Evolutionary conservation across 345 rosid genomes (phyloP), one percentile per base, ranked within the genome.

Genomic region (Salix caprea): DNA sequence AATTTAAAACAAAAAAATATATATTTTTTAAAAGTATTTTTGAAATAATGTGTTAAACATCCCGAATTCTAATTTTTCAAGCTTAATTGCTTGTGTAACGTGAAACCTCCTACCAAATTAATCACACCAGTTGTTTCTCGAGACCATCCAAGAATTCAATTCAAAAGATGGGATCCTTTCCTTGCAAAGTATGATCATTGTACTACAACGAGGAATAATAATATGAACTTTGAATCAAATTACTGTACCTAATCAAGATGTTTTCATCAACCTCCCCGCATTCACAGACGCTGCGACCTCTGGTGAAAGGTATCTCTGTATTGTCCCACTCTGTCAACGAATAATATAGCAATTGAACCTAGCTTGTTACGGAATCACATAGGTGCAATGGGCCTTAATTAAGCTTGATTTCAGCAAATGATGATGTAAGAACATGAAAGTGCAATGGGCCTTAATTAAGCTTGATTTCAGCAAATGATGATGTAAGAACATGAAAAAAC

Each of bases 1-100:
- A 30, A 30, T 30, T 30, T 30, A 30, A 30, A 30, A 30, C 4
- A 26, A 26, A 26, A 26, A 26, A 26, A 26, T n/a, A 26, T 28
- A 28, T 2, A 2, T 28, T 28, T 28, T 28, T 28, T 2, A 28
- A 28, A 28, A 28, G 0, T 28, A 28, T 28, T 28, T 28, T 28
- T 28, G 0, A 30, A 30, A 30, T 0, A 2, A 0, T 2, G 4
- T 30, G 3, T 30, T 4, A 3, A 30, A 2, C 32, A 30, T 0
- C 32, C 5, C 0, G 34, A 32, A 32, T 32, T 32, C 34, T 0
- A 32, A 32, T 4, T 32, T 32, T 32, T 32, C 5, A 32, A 32
- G 37, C 0, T 34, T 34, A 34, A 34, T 8, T 9, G 12, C 12
- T 40, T 40, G 44, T 2, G 12, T 7, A n/a, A 54, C 7, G 23